Evolutionary conservation across 2,329 filamentous ascomycete species (phyloP), one percentile per base, ranked within the genome.

Genomic region (Beauveria caledonica): DNA sequence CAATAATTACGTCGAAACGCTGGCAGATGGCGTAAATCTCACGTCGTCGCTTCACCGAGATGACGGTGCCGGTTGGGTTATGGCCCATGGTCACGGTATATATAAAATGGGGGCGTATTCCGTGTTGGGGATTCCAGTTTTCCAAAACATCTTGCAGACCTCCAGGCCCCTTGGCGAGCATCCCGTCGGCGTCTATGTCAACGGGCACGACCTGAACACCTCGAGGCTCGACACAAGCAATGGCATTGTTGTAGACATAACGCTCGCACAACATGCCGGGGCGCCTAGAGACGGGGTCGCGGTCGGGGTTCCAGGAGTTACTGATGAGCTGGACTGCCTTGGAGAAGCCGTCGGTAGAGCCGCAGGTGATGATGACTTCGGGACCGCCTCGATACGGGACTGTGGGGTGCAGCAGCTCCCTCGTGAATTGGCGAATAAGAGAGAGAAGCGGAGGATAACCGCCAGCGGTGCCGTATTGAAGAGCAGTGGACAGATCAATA

Each of bases 81-180:
- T 96, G 92, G 29, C 92, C 92, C 69, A 74, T 74, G 86, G 90
- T 92, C 64, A 97, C 89, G 2, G 90, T 95, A 71, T 97, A 97
- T 78, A 97, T 81, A 65, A 97, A 71, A 72, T 93, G 89, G 45
- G 92, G 92, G 61, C 88, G 80, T 68, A 84, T 86, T 1, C 92
- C 92, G 67, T 81, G 86, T 45, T 78, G 78, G 51, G 79, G 78
- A 71, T 97, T 89, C 92, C 92, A 97, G 66, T 89, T 91, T 58
- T 86, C 82, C 33, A 97, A 77, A 1, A 96, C 85, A 66, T 95
- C 88, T 62, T 86, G 79, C 63, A 97, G 75, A 1, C 90, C 88
- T 29, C 89, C 89, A 6, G 83, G 80, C 0, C 92, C 92, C 23
- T 80, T 76, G 0, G 86, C 84, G n/a, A 83, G 65, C 88, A 97